phyloP scores from a whole-genome alignment of 768 basidiomycete species.

The Psilocybe tampanensis region DNA sequence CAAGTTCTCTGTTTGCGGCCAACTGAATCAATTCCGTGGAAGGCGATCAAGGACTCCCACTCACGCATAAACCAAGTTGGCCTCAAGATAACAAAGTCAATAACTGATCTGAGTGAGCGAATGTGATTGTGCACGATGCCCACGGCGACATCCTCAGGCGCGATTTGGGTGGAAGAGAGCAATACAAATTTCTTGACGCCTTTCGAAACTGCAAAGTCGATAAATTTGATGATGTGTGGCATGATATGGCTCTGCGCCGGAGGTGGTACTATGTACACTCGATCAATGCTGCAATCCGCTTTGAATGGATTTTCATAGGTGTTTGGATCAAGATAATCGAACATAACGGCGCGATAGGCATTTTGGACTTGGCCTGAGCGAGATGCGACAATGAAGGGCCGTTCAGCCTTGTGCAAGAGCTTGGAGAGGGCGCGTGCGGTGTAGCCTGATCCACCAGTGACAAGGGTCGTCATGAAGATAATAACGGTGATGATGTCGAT shows the following conservation, averaged over 20 bases:
- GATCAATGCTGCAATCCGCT: background rate
- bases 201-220: background rate
- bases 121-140: background rate
- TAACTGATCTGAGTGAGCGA: background rate
- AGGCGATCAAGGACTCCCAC: background rate
- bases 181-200: background rate
- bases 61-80: constrained; percentile 3
- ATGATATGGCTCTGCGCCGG: background rate
- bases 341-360: background rate
- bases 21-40: background rate
- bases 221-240: background rate
- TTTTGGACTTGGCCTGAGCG: background rate
- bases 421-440: background rate
- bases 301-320: background rate
- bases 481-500: no score
- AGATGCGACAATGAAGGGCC: background rate
- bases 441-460: background rate
- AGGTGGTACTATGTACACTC: constrained; percentile 1
- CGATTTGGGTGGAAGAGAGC: background rate
- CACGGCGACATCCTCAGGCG: background rate
- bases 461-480: background rate
- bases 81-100: background rate
- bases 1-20: background rate
- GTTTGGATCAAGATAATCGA: background rate
- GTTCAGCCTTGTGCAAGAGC: background rate